Evolutionary conservation across 441 rosid genomes (phyloP).

Genomic region (Populus hybrid): DNA sequence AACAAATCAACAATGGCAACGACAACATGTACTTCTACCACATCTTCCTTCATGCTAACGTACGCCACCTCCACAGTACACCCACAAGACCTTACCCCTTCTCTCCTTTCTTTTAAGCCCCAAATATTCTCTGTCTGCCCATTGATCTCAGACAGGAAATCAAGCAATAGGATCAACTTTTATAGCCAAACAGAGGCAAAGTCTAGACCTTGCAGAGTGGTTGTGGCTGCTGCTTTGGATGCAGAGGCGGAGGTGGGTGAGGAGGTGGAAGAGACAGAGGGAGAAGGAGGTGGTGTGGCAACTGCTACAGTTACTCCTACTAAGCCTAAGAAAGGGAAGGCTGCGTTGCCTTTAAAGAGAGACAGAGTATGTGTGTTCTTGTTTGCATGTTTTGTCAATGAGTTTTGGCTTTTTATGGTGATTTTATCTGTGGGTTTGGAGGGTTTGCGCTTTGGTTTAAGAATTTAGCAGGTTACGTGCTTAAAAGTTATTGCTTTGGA

Average conservation of each 20-base stretch:
- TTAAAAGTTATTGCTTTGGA: not conserved
- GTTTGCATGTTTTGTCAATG: not conserved
- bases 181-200: slow-evolving; percentile 24
- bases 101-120: slow-evolving; percentile 57
- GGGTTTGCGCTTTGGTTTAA: not conserved
- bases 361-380: slow-evolving; percentile 61
- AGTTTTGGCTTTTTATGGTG: slow-evolving; percentile 1
- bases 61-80: slow-evolving; percentile 45
- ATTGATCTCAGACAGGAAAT: slow-evolving; percentile 28
- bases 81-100: slow-evolving; percentile 47
- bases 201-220: slow-evolving; percentile 24
- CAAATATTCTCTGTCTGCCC: slow-evolving; percentile 35
- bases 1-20: slow-evolving; percentile 35
- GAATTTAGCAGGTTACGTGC: not conserved
- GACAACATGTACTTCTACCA: slow-evolving; percentile 43
- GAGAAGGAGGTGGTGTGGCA: slow-evolving; percentile 28
- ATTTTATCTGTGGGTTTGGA: slow-evolving; percentile 13
- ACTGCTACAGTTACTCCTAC: slow-evolving; percentile 41
- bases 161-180: slow-evolving; percentile 25
- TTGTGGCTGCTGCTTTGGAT: slow-evolving; percentile 50
- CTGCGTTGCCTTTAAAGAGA: slow-evolving; percentile 78
- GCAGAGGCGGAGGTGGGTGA: slow-evolving; percentile 58
- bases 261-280: slow-evolving; percentile 36
- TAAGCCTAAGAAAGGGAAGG: slow-evolving; percentile 89
- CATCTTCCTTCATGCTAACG: slow-evolving; percentile 52